Evolutionary conservation across 768 basidiomycete species (phyloP).

Genomic region (Termitomyces sp.): DNA sequence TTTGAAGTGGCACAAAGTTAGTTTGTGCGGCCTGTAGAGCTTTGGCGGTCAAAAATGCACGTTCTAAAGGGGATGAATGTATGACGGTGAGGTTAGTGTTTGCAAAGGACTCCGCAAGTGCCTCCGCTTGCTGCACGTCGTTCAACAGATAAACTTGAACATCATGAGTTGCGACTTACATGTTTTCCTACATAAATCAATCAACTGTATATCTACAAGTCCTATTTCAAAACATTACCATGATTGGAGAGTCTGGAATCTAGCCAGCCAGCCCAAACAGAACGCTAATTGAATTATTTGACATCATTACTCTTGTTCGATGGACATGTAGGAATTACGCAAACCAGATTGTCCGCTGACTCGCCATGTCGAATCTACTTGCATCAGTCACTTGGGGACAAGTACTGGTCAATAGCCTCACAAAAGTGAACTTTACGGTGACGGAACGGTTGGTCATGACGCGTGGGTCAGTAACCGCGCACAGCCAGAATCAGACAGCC

Average conservation of each 20-base stretch:
- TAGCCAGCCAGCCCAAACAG: constrained; percentile 71
- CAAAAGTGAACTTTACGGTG: constrained; percentile 36
- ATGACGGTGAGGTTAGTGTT: constrained; percentile 46
- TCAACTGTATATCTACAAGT: neutral
- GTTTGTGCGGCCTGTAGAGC: constrained; percentile 46
- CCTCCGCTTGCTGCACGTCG: constrained; percentile 51
- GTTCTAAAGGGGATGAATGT: constrained; percentile 61
- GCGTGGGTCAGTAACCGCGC: neutral
- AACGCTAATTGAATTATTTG: constrained; percentile 13
- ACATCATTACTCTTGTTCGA: neutral
- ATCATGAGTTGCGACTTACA: constrained; percentile 25
- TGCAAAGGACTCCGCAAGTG: constrained; percentile 52
- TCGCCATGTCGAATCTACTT: constrained; percentile 70
- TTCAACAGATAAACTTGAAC: neutral
- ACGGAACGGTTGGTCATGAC: constrained; percentile 3
- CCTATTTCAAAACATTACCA: constrained; percentile 34
- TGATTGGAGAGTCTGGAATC: constrained; percentile 74
- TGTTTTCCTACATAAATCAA: constrained; percentile 41
- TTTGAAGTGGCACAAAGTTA: constrained; percentile 37
- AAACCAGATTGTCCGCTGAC: constrained; percentile 69
- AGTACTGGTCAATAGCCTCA: constrained; percentile 15
- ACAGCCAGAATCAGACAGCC: neutral
- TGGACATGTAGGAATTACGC: constrained; percentile 13
- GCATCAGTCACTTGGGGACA: neutral
- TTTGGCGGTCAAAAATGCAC: constrained; percentile 58